Evolutionary conservation across 2,329 filamentous ascomycete species (phyloP).

Genomic region (Myriosclerotinia curreyana): DNA sequence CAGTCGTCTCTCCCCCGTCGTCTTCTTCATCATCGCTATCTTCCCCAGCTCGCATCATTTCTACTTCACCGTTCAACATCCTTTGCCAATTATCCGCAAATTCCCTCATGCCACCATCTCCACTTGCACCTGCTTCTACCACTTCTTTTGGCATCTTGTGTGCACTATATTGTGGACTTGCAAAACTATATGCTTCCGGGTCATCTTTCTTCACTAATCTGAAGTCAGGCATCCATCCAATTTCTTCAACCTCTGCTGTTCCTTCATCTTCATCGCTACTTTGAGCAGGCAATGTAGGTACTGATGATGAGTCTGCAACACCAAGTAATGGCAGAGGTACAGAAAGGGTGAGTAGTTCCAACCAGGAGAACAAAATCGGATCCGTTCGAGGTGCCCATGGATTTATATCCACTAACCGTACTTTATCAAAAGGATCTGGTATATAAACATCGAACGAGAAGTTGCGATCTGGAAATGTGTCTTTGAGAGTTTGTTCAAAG

Average conservation of each 20-base stretch:
- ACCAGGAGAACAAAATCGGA: slow-evolving; percentile 83
- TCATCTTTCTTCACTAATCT: slow-evolving; percentile 80
- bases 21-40: slow-evolving; percentile 40
- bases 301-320: slow-evolving; percentile 40
- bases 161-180: slow-evolving; percentile 83
- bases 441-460: slow-evolving; percentile 95
- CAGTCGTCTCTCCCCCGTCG: neutral
- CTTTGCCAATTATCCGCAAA: slow-evolving; percentile 75
- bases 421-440: slow-evolving; percentile 57
- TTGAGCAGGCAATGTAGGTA: slow-evolving; percentile 37
- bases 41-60: slow-evolving; percentile 42
- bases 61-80: slow-evolving; percentile 46
- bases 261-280: slow-evolving; percentile 46
- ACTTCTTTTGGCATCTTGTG: slow-evolving; percentile 95
- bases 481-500: slow-evolving; percentile 69
- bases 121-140: slow-evolving; percentile 66
- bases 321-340: slow-evolving; percentile 58
- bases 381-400: slow-evolving; percentile 91
- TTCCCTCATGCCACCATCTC: slow-evolving; percentile 75
- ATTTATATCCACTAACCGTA: slow-evolving; percentile 87
- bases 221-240: slow-evolving; percentile 68
- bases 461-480: slow-evolving; percentile 77
- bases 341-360: slow-evolving; percentile 73
- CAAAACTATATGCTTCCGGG: slow-evolving; percentile 83
- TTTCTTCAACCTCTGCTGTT: slow-evolving; percentile 50